Evolutionary conservation across 306 rosid species (phyloP), one percentile per base, ranked within the genome.

Genomic region (Nissolia schottii): DNA sequence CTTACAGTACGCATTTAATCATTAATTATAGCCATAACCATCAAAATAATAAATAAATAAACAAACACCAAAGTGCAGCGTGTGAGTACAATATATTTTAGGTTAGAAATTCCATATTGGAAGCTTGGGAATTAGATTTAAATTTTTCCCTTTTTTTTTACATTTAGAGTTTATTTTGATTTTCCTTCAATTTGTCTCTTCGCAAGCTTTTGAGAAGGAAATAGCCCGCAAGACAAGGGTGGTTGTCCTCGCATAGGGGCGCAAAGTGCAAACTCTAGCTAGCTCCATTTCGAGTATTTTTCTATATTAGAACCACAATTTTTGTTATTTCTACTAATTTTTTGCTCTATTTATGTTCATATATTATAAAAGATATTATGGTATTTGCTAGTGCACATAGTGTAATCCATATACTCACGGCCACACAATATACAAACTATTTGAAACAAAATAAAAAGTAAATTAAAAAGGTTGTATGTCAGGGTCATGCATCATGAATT

Each of bases 181-280:
- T 3, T 83, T 54, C 65, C 37, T 74, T 79, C 84, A 75, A 79
- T 69, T 77, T 86, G 87, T 86, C 85, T 56, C 78, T 66, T 77
- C 43, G 68, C 67, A 75, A 76, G 77, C 53, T 40, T 79, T 65
- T 58, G 80, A 84, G 82, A 76, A 69, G 16, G 87, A 83, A 74
- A 77, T 75, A 62, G 78, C 89, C 96, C 94, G 80, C 71, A 81
- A 85, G 94, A 89, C 92, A 81, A 81, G 97, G 96, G 87, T 80
- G 81, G 63, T 67, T 92, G 96, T 92, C 92, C 78, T 80, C 85
- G 7, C 57, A 20, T n/a, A 82, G 74, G 96, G 94, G 85, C 72
- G 85, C 97, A 89, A 83, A 46, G 67, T 77, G 71, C 86, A 50
- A 79, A 73, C 74, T 83, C 73, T 74, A 37, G n/a, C n/a, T 2